Conservation (phyloP, 306 rosid species). For the Cicer yamashitae region DNA sequence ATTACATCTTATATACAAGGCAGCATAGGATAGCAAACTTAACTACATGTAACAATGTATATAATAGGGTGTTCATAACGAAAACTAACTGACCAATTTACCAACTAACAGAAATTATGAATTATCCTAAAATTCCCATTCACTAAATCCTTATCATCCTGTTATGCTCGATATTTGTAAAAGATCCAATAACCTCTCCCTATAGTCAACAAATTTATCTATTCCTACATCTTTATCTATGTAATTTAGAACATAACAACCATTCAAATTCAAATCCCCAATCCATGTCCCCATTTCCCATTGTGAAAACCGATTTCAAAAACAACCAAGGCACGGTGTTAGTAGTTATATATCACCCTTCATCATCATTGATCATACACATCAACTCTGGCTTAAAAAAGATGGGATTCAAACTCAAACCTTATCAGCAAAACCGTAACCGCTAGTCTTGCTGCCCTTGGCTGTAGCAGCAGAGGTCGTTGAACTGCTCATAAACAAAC, state of each 20-base stretch:
- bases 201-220: background rate
- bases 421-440: slow-evolving; percentile 98
- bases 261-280: slow-evolving; percentile 22
- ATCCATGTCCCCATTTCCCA: background rate
- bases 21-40: background rate
- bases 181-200: slow-evolving; percentile 26
- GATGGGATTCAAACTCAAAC: slow-evolving; percentile 50
- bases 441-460: slow-evolving; percentile 82
- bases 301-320: slow-evolving; percentile 8
- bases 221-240: slow-evolving; percentile 22
- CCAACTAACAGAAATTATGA: background rate
- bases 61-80: background rate
- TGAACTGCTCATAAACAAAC: slow-evolving; percentile 57
- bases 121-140: background rate
- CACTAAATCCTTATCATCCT: slow-evolving; percentile 24
- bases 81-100: background rate
- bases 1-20: background rate
- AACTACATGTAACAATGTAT: background rate
- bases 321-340: background rate
- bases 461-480: slow-evolving; percentile 51
- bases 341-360: background rate
- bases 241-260: slow-evolving; percentile 15
- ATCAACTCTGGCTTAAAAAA: slow-evolving; percentile 26
- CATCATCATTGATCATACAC: slow-evolving; percentile 20
- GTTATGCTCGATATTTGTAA: slow-evolving; percentile 10